Evolutionary conservation across 345 rosid genomes (phyloP).

Genomic region (Salix brachista): DNA sequence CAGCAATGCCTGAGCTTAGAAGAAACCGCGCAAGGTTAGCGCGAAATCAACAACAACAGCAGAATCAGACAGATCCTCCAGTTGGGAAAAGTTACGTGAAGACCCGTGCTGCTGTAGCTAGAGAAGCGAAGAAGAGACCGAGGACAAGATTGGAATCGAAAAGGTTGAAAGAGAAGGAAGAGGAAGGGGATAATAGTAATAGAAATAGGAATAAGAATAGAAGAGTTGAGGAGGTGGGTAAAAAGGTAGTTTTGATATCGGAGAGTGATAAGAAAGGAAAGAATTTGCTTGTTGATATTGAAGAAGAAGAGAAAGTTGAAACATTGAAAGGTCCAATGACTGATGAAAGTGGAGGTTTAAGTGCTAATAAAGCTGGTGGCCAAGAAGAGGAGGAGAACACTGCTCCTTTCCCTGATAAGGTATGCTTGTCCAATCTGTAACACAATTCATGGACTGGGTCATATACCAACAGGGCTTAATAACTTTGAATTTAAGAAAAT

Average conservation of each 20-base stretch:
- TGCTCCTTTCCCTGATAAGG: conserved; percentile 33
- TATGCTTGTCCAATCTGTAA: too few relatives aligned
- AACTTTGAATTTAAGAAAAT: too few relatives aligned
- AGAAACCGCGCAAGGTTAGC: conserved; percentile 65
- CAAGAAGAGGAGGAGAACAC: conserved; percentile 28
- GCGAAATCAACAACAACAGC: conserved; percentile 13
- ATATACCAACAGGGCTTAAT: too few relatives aligned
- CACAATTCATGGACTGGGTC: too few relatives aligned
- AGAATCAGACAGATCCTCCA: conserved; percentile 8
- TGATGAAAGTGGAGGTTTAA: conserved; percentile 29
- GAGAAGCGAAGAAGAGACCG: conserved; percentile 29
- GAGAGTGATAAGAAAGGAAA: background rate
- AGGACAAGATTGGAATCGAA: conserved; percentile 54
- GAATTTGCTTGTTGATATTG: conserved; percentile 3
- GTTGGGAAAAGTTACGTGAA: conserved; percentile 23
- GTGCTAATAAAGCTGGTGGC: conserved; percentile 26
- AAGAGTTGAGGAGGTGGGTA: background rate
- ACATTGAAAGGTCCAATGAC: conserved; percentile 7
- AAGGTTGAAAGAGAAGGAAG: conserved; percentile 34
- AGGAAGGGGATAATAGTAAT: conserved; percentile 27
- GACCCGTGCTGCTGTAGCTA: conserved; percentile 37
- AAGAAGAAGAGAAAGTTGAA: background rate
- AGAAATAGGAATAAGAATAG: background rate
- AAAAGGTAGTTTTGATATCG: conserved; percentile 1
- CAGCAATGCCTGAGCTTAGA: conserved; percentile 34